phyloP scores from a whole-genome alignment of 177 flowering plant species.

The Telopea speciosissima region DNA sequence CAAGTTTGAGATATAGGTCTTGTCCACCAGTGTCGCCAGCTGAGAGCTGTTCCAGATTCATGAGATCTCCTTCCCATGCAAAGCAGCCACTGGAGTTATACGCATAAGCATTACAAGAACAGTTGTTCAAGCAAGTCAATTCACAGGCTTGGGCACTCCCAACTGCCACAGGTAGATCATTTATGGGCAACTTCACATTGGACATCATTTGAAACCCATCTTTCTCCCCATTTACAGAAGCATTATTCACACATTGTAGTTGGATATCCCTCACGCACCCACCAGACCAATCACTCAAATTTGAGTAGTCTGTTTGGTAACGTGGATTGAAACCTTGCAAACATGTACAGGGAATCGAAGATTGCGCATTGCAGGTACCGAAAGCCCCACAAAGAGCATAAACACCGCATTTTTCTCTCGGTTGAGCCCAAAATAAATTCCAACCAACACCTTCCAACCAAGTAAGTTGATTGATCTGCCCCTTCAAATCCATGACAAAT shows the following conservation, averaged over 20 bases:
- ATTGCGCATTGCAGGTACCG: slow-evolving; percentile 21
- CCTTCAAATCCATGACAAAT: slow-evolving; percentile 25
- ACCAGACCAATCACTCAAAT: slow-evolving; percentile 20
- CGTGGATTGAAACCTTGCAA: slow-evolving; percentile 20
- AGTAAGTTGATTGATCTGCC: slow-evolving; percentile 20
- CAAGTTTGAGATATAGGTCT: slow-evolving; percentile 24
- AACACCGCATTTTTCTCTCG: slow-evolving; percentile 29
- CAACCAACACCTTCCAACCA: slow-evolving; percentile 20
- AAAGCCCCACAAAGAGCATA: slow-evolving; percentile 30
- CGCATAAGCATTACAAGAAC: slow-evolving; percentile 36
- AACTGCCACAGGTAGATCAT: slow-evolving; percentile 10
- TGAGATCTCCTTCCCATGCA: slow-evolving; percentile 23
- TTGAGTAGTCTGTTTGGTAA: slow-evolving; percentile 18
- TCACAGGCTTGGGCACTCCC: slow-evolving; percentile 19
- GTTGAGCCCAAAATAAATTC: slow-evolving; percentile 28
- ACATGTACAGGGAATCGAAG: slow-evolving; percentile 18
- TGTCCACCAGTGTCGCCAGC: slow-evolving; percentile 17
- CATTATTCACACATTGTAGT: slow-evolving; percentile 14
- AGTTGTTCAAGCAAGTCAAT: slow-evolving; percentile 25
- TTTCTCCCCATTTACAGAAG: not conserved
- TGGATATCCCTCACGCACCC: slow-evolving; percentile 24
- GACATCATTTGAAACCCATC: slow-evolving; percentile 14
- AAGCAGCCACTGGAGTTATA: slow-evolving; percentile 14
- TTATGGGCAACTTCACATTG: slow-evolving; percentile 10
- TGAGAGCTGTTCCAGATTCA: slow-evolving; percentile 9